These are phyloP conservation scores for Micractinium conductrix DNA, from an alignment of 139 green algal species.

Conservation along the genomic window DNA sequence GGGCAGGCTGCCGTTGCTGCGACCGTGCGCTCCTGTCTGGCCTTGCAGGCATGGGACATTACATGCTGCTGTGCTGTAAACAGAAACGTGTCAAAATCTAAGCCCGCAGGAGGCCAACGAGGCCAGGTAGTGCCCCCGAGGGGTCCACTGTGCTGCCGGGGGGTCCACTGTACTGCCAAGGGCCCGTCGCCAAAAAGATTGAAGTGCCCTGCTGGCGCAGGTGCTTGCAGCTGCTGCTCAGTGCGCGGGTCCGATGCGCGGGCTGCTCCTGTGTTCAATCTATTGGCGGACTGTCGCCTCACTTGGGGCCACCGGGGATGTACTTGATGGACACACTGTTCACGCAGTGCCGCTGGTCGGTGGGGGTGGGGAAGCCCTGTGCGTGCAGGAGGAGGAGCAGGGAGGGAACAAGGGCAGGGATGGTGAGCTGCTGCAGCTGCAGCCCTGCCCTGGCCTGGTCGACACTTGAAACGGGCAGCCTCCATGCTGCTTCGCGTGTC, in stretches of 20 bases:
- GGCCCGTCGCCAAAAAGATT: no score
- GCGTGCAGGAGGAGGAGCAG: neutral
- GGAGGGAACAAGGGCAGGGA: neutral
- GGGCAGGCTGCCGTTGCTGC: neutral
- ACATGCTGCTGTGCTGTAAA: neutral
- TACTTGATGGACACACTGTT: constrained; percentile 92
- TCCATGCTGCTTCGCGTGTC: no score
- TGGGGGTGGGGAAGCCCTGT: constrained; percentile 93
- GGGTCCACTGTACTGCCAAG: neutral
- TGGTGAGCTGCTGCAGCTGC: neutral
- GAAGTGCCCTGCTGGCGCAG: no score
- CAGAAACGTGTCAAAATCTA: neutral
- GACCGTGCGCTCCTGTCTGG: neutral
- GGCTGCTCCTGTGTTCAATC: neutral
- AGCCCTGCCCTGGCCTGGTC: neutral
- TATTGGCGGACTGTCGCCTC: neutral
- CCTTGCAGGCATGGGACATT: no score
- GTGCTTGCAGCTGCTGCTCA: no score
- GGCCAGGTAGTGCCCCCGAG: neutral
- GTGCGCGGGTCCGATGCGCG: no score
- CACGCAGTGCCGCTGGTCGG: constrained; percentile 93
- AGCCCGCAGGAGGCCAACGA: no score
- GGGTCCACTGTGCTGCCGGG: neutral
- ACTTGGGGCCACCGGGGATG: constrained; percentile 26
- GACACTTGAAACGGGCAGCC: no score